Evolutionary conservation across 768 basidiomycete genomes (phyloP), one percentile per base, ranked within the genome.

Genomic region (Paxillus involutus): DNA sequence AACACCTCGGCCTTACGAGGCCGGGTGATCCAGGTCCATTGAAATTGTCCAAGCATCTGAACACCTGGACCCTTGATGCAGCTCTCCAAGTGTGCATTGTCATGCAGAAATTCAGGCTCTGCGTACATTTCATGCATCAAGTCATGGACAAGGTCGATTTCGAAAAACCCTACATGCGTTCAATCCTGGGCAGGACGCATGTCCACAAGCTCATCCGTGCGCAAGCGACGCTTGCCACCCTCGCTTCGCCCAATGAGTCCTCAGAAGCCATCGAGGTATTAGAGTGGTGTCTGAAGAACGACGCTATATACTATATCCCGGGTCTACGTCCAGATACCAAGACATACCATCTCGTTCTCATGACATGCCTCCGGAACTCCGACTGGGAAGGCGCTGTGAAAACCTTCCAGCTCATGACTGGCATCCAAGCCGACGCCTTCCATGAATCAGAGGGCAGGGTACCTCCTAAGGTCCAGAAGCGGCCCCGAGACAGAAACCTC

Each of bases 331-430:
- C 71, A 6, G 56, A 67, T 50, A 29, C 56, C 52, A 60, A 59
- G 47, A 82, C 86, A 9, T 90, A 80, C 68, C 80, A 81, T 57
- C 75, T 86, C 26, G 84, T 83, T 48, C 75, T 91, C 62, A 69
- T 75, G 56, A 78, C 80, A 2, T 91, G 89, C 67, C 81, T 84
- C 80, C 78, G 80, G 52, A 74, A 75, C 35, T 73, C 65, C 13
- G 86, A 91, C 68, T 91, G 87, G 88, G 72, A 64, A 24, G 75
- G 75, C 17, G 81, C 85, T 2, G 64, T 74, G 45, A 76, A 78
- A 46, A 70, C 80, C 16, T 86, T 90, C 66, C 82, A 88, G 56
- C 71, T 89, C 59, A 86, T 91, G 83, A 86, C 87, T 4, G 89
- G 89, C 6, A 83, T 80, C 59, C 79, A 77, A 55, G 61, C 68